A percentile compares a stretch with the other conserved stretches of the same genome.
Conservation (phyloP, 139 green algal species). For the Chlamydomonas sp. region DNA sequence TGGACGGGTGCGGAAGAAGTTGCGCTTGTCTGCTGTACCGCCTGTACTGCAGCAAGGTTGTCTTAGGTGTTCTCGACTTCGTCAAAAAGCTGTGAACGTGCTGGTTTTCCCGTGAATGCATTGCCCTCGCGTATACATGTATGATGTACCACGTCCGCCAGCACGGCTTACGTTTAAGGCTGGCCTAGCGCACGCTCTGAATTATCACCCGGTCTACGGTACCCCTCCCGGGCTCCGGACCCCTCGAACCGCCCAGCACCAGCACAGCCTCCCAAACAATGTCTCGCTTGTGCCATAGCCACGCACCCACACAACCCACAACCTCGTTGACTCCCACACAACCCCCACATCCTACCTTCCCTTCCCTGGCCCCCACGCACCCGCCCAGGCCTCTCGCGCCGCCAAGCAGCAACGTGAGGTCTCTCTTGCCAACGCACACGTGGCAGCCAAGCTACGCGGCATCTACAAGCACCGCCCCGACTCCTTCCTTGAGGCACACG, state of each 20-base stretch:
- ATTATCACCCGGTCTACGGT: no score
- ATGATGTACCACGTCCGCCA: neutral
- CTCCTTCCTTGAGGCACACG: neutral
- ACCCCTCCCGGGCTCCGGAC: no score
- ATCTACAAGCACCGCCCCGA: neutral
- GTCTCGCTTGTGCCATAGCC: no score
- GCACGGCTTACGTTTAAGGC: no score
- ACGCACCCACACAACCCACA: neutral
- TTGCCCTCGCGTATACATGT: neutral
- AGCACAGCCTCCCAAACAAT: neutral
- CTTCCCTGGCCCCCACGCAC: neutral
- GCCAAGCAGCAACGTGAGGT: constrained; percentile 1
- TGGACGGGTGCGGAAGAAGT: neutral
- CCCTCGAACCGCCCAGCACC: neutral
- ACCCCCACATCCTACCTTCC: neutral
- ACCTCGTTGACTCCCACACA: neutral
- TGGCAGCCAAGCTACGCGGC: constrained; percentile 20
- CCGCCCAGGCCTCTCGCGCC: neutral
- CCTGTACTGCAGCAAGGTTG: neutral
- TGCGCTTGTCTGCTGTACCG: neutral
- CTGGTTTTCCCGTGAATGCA: neutral
- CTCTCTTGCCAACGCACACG: neutral
- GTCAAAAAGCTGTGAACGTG: neutral
- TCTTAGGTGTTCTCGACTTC: neutral
- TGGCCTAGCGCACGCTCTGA: no score